phyloP scores from a whole-genome alignment of 257 asterid genomes.

The Capsicum rhomboideum region DNA sequence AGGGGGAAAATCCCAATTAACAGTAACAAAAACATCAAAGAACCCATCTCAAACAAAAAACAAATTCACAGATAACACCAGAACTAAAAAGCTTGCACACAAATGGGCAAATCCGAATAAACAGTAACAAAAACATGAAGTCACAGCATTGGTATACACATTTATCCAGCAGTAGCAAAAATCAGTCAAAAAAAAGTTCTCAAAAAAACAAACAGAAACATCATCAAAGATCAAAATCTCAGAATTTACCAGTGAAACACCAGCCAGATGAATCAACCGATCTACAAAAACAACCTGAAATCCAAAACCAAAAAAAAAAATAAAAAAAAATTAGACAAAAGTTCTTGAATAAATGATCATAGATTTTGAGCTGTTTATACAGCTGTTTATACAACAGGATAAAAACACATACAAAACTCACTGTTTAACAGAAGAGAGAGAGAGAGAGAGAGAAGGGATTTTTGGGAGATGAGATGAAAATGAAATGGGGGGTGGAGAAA shows the following conservation, averaged over 20 bases:
- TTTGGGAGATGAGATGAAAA: constrained; percentile 16
- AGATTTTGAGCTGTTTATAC: background rate
- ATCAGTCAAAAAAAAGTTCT: background rate
- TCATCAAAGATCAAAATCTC: background rate
- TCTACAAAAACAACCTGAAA: constrained; percentile 56
- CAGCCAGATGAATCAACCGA: constrained; percentile 44
- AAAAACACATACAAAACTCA: constrained; percentile 22
- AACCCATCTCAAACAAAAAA: no score
- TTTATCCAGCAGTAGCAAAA: background rate
- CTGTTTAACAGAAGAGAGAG: constrained; percentile 15
- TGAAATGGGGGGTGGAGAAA: constrained; percentile 19
- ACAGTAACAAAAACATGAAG: background rate
- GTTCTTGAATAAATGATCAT: constrained; percentile 4
- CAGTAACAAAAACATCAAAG: no score
- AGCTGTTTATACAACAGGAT: background rate
- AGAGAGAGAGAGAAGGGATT: background rate
- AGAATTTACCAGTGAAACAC: constrained; percentile 36
- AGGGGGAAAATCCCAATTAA: no score
- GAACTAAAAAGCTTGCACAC: background rate
- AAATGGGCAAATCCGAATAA: background rate
- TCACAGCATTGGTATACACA: background rate
- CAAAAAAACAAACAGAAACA: background rate
- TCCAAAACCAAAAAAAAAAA: no score
- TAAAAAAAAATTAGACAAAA: constrained; percentile 8
- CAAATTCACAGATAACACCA: background rate